Percentiles rank a stretch among this genome's conserved stretches.
These are phyloP conservation scores for Leucosporidium yakuticum DNA, from an alignment of 768 basidiomycete species.

Conservation along the genomic window DNA sequence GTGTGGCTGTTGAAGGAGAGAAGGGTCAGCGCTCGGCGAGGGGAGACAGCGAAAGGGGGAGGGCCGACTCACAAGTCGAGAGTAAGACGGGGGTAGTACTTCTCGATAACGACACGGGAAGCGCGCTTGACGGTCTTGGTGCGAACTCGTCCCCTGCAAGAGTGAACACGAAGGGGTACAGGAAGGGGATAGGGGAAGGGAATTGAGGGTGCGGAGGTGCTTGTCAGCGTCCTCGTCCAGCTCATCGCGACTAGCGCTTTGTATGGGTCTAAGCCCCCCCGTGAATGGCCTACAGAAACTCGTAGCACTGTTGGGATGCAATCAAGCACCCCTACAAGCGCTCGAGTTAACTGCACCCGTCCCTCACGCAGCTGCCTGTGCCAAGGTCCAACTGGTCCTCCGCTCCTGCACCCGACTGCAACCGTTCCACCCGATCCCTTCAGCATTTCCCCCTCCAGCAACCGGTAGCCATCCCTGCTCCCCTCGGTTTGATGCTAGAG, in stretches of 20 bases:
- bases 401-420: too few relatives aligned
- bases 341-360: too few relatives aligned
- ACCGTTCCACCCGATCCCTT: too few relatives aligned
- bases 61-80: slow-evolving; percentile 79
- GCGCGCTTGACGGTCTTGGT: slow-evolving; percentile 99
- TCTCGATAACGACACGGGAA: slow-evolving; percentile 97
- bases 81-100: slow-evolving; percentile 99
- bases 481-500: too few relatives aligned
- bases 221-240: slow-evolving; percentile 21
- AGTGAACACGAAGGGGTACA: background rate
- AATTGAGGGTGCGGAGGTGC: too few relatives aligned
- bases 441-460: too few relatives aligned
- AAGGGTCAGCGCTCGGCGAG: slow-evolving; percentile 1
- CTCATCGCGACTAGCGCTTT: slow-evolving; percentile 3
- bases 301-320: too few relatives aligned
- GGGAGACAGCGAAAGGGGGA: background rate
- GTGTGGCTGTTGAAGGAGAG: slow-evolving; percentile 30
- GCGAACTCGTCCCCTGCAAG: slow-evolving; percentile 85
- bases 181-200: background rate
- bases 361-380: too few relatives aligned
- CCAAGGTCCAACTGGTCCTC: too few relatives aligned
- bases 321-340: too few relatives aligned
- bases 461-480: too few relatives aligned
- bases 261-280: background rate
- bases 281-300: too few relatives aligned